Conservation (phyloP, 371 early-diverging fungal genomes). For the Mortierella polycephala region DNA sequence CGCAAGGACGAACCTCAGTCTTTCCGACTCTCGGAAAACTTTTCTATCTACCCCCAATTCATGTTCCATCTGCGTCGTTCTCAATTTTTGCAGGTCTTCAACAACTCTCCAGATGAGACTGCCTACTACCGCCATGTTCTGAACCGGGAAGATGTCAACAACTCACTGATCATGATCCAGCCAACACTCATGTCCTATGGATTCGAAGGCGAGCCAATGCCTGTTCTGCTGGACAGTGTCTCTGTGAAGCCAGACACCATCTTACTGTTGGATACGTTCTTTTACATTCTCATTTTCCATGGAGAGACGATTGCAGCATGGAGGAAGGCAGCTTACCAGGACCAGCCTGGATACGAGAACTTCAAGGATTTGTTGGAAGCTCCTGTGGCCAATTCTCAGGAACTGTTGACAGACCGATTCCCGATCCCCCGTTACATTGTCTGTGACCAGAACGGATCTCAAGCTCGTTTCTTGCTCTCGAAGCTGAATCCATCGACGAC, state of each 20-base stretch:
- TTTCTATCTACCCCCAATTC: slow-evolving; percentile 99
- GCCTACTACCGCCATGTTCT: slow-evolving; percentile 97
- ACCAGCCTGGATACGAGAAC: slow-evolving; percentile 92
- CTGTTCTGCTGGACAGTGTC: slow-evolving; percentile 97
- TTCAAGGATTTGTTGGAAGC: slow-evolving; percentile 94
- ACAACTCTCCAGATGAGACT: slow-evolving; percentile 99
- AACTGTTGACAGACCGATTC: slow-evolving; percentile 93
- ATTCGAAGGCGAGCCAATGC: slow-evolving; percentile 90
- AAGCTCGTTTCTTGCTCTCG: slow-evolving; percentile 99
- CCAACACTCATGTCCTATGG: slow-evolving; percentile 97
- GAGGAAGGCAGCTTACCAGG: slow-evolving; percentile 94
- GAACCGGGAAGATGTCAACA: slow-evolving; percentile 95
- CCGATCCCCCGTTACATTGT: slow-evolving; percentile 99
- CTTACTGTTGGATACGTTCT: slow-evolving; percentile 98
- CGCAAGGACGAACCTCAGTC: slow-evolving; percentile 95
- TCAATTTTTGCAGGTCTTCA: slow-evolving; percentile 99
- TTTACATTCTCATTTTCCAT: slow-evolving; percentile 97
- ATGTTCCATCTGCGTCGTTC: slow-evolving; percentile 99
- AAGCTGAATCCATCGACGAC: slow-evolving; percentile 99
- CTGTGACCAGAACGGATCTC: slow-evolving; percentile 97
- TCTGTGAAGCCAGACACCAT: slow-evolving; percentile 97
- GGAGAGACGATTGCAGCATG: slow-evolving; percentile 94
- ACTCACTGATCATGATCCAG: slow-evolving; percentile 99
- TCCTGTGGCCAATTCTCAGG: slow-evolving; percentile 91
- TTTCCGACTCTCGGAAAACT: slow-evolving; percentile 94